These are phyloP conservation scores for Astraeus odoratus DNA, from an alignment of 768 basidiomycete species.

Conservation along the genomic window DNA sequence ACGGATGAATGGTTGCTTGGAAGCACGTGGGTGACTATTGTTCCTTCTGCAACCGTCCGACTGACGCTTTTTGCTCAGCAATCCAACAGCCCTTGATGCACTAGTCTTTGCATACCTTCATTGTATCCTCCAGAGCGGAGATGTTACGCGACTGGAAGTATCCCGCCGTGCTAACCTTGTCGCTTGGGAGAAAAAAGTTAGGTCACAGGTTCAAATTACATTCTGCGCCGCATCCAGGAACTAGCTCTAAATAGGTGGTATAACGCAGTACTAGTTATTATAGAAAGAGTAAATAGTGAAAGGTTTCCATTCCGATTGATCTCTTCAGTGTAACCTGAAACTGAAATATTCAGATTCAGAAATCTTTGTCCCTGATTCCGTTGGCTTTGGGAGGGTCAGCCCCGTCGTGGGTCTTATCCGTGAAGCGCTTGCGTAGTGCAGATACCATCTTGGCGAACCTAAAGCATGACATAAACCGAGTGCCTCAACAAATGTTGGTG, in stretches of 20 bases:
- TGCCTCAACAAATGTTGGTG: not conserved
- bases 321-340: not conserved
- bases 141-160: constrained; percentile 51
- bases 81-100: constrained; percentile 76
- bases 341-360: not conserved
- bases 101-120: constrained; percentile 79
- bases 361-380: not conserved
- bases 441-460: constrained; percentile 71
- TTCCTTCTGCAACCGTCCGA: not conserved
- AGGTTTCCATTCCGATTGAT: not conserved
- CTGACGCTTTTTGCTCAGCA: constrained; percentile 32
- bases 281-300: not conserved
- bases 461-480: not conserved
- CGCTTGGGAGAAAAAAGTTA: constrained; percentile 70
- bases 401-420: constrained; percentile 14
- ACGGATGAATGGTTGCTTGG: constrained; percentile 78
- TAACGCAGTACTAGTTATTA: not conserved
- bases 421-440: constrained; percentile 58
- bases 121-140: constrained; percentile 44
- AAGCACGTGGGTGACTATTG: constrained; percentile 45
- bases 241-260: not conserved
- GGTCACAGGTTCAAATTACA: constrained; percentile 46
- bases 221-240: constrained; percentile 27
- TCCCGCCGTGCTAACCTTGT: constrained; percentile 70
- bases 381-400: not conserved